phyloP scores from a whole-genome alignment of 805 yeast species.

The Metschnikowia arizonensis region DNA sequence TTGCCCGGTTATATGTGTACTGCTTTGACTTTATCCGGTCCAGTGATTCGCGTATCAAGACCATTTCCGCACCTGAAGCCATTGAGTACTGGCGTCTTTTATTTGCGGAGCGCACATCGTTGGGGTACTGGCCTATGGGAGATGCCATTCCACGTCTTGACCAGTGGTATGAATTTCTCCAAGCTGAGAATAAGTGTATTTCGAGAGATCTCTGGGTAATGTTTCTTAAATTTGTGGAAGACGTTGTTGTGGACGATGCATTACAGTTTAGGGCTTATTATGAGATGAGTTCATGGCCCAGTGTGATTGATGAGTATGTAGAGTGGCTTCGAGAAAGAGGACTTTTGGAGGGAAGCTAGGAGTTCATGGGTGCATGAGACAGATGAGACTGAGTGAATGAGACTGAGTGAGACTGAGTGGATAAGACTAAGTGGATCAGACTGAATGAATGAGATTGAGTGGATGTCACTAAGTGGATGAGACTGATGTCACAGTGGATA shows the following conservation, averaged over 20 bases:
- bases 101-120: constrained; percentile 26
- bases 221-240: constrained; percentile 62
- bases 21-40: constrained; percentile 66
- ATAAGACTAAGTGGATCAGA: no score
- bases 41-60: constrained; percentile 45
- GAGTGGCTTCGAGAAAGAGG: constrained; percentile 44
- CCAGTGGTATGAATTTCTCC: constrained; percentile 59
- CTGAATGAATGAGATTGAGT: no score
- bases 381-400: no score
- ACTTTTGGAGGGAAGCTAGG: constrained; percentile 6
- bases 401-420: no score
- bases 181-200: constrained; percentile 44
- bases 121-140: background rate
- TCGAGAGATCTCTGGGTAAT: constrained; percentile 82
- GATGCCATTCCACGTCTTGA: constrained; percentile 30
- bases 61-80: constrained; percentile 57
- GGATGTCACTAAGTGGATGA: no score
- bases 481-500: no score
- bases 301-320: constrained; percentile 77
- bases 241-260: constrained; percentile 47
- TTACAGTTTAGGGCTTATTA: constrained; percentile 53
- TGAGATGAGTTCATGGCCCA: constrained; percentile 89
- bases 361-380: no score
- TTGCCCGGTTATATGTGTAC: constrained; percentile 61
- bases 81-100: constrained; percentile 74